phyloP scores from a whole-genome alignment of 768 basidiomycete species.

The Sistotremastrum suecicum region DNA sequence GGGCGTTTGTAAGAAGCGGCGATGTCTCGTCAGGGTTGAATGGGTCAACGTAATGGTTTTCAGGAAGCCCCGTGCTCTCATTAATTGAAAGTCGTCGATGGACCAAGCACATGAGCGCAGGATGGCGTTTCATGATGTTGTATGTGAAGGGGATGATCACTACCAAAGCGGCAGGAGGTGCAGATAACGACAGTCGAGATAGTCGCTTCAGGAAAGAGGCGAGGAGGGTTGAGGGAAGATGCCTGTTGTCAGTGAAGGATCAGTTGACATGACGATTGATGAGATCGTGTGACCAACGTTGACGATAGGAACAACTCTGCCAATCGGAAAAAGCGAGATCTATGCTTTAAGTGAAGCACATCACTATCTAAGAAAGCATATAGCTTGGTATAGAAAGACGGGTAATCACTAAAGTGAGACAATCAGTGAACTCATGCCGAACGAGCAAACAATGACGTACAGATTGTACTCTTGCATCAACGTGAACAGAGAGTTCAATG shows the following conservation, averaged over 20 bases:
- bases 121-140: constrained; percentile 86
- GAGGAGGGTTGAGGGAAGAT: constrained; percentile 79
- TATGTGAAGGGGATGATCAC: constrained; percentile 89
- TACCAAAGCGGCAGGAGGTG: constrained; percentile 83
- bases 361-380: constrained; percentile 83
- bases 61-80: background rate
- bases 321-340: constrained; percentile 90
- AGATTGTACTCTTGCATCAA: constrained; percentile 90
- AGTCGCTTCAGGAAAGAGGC: constrained; percentile 93
- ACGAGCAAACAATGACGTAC: constrained; percentile 30
- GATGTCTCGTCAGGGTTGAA: constrained; percentile 55
- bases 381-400: constrained; percentile 84
- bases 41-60: constrained; percentile 33
- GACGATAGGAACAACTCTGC: constrained; percentile 85
- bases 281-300: constrained; percentile 39
- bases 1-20: constrained; percentile 63
- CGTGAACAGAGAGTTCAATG: constrained; percentile 81
- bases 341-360: constrained; percentile 81
- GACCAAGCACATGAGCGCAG: constrained; percentile 85
- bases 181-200: constrained; percentile 65
- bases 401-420: constrained; percentile 64
- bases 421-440: background rate
- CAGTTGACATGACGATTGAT: background rate
- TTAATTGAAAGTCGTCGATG: constrained; percentile 33
- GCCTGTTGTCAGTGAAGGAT: constrained; percentile 27